These are phyloP conservation scores for Pichia californica DNA, from an alignment of 805 yeast species.

Conservation along the genomic window DNA sequence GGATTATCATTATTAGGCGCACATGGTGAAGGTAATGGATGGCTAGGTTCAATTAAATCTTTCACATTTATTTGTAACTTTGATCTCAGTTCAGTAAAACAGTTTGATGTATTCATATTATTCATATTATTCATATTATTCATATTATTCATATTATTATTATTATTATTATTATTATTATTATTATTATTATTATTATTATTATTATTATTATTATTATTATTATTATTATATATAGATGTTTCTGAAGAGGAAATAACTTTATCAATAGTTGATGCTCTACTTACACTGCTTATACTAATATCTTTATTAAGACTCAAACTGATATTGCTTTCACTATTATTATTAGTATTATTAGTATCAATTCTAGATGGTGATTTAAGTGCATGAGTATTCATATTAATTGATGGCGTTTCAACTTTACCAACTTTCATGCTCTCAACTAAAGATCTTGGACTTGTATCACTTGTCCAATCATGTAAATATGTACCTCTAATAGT, in stretches of 20 bases:
- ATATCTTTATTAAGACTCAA: too few species aligned
- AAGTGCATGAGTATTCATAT: not conserved
- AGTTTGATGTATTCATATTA: too few species aligned
- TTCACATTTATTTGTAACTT: not conserved
- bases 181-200: too few species aligned
- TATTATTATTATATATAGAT: too few species aligned
- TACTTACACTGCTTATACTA: too few species aligned
- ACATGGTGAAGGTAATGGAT: slow-evolving; percentile 9
- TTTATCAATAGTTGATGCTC: not conserved
- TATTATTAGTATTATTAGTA: not conserved
- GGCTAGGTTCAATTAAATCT: slow-evolving; percentile 1
- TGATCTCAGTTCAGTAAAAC: not conserved
- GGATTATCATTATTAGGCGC: too few species aligned
- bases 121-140: too few species aligned
- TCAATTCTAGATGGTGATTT: not conserved
- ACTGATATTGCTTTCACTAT: too few species aligned
- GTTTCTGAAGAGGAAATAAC: not conserved
- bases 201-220: too few species aligned
- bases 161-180: too few species aligned
- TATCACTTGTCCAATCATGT: slow-evolving; percentile 23
- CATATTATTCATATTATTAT: too few species aligned
- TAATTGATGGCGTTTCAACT: not conserved
- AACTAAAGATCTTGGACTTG: slow-evolving; percentile 5
- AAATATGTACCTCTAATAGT: slow-evolving; percentile 28
- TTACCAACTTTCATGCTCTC: slow-evolving; percentile 8